Evolutionary conservation across 2,329 filamentous ascomycete genomes (phyloP), one percentile per base, ranked within the genome.

Genomic region (Aureobasidium sp.): DNA sequence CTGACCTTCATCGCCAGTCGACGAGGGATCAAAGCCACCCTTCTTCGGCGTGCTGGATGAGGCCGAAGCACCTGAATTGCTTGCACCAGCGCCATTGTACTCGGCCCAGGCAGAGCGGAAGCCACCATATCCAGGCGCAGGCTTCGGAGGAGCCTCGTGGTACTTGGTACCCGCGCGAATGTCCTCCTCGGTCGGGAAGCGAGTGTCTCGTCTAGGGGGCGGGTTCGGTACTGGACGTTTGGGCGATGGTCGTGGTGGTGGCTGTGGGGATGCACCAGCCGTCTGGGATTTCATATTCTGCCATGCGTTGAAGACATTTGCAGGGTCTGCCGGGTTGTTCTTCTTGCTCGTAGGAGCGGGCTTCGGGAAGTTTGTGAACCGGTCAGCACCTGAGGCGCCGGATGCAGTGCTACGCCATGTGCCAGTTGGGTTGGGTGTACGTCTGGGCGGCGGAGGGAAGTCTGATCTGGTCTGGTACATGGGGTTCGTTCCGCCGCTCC

Each of bases 1-100:
- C 69, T 81, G 81, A 37, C 81, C 77, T 66, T 86, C 83, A 67
- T 86, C 83, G 39, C 78, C 81, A n/a, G 80, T 82, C 7, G 77
- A 77, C n/a, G 78, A 78, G 21, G 84, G 83, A 61, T 84, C 81
- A 67, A 85, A 86, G 5, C 82, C 83, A 48, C 76, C 74, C 69
- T 77, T 83, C 66, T 77, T 82, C 42, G 81, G 80, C 3, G 77
- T 74, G 58, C 72, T 69, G 3, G 73, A 72, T 54, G 73, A 75
- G 44, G 73, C 71, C 3, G 54, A 47, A 30, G 54, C 32, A 42
- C 68, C 67, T 21, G 72, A 66, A 60, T 69, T 70, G 16, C 61
- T 65, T 13, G 62, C 44, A 62, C 67, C 11, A 53, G 54, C 41
- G 63, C 58, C 50, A 63, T 73, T 72, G 61, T 69, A 72, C 11